Conservation (phyloP, 2,329 filamentous ascomycete species). For the Bimuria novae-zelandiae region DNA sequence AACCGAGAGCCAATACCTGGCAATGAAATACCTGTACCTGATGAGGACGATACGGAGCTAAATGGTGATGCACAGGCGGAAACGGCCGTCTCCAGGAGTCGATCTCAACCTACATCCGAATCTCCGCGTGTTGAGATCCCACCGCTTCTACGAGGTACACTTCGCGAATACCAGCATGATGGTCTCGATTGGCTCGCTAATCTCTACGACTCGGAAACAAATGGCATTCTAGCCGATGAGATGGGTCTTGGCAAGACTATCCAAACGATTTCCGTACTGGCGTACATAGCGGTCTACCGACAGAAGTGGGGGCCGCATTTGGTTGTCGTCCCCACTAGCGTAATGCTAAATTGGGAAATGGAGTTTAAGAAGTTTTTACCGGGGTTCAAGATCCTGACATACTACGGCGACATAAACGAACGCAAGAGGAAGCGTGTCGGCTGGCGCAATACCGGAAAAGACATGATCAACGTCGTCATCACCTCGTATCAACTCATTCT, state of each 20-base stretch:
- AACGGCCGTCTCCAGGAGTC: conserved; percentile 17
- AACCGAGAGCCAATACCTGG: conserved; percentile 11
- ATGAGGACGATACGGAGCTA: conserved; percentile 17
- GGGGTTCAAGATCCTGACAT: conserved; percentile 96
- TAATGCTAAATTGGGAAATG: conserved; percentile 99
- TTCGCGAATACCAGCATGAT: conserved; percentile 95
- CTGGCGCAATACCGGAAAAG: conserved; percentile 82
- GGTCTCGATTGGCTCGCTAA: conserved; percentile 97
- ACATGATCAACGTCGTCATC: conserved; percentile 91
- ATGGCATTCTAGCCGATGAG: conserved; percentile 95
- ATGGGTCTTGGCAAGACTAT: conserved; percentile 99
- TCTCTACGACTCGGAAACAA: conserved; percentile 88
- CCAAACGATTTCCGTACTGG: conserved; percentile 91
- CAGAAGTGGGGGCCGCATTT: conserved; percentile 95
- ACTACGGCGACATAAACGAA: conserved; percentile 94
- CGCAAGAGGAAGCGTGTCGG: conserved; percentile 87
- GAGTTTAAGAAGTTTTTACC: conserved; percentile 99
- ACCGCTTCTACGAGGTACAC: conserved; percentile 78
- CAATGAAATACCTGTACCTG: conserved; percentile 1
- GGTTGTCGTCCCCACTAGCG: conserved; percentile 94
- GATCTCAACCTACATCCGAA: conserved; percentile 36
- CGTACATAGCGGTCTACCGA: conserved; percentile 87
- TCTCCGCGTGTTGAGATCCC: conserved; percentile 42
- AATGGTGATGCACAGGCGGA: conserved; percentile 22
- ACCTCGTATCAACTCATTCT: conserved; percentile 97